These are phyloP conservation scores for Bruguiera hainesii DNA, from an alignment of 441 rosid species.

Conservation along the genomic window DNA sequence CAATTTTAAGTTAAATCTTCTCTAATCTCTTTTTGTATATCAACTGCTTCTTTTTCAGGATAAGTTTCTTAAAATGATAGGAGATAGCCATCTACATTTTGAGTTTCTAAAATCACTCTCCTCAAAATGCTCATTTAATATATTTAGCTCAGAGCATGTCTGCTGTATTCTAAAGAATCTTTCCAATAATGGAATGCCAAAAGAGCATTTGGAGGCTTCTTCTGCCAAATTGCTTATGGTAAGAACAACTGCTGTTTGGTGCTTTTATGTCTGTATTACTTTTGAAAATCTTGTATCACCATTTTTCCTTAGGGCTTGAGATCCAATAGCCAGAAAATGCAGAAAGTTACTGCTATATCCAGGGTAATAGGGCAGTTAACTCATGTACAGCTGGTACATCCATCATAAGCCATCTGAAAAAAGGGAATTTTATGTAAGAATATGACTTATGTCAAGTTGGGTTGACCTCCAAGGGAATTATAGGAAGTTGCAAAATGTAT, in stretches of 20 bases:
- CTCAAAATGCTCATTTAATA: slow-evolving; percentile 63
- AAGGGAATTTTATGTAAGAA: too few relatives aligned
- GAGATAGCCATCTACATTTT: slow-evolving; percentile 61
- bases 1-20: slow-evolving; percentile 5
- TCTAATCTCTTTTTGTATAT: slow-evolving; percentile 12
- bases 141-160: slow-evolving; percentile 75
- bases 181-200: slow-evolving; percentile 33
- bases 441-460: too few relatives aligned
- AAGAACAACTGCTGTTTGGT: slow-evolving; percentile 29
- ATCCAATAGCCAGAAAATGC: slow-evolving; percentile 7
- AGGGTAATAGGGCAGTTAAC: neutral
- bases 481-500: too few relatives aligned
- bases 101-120: slow-evolving; percentile 66
- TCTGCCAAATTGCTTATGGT: slow-evolving; percentile 76
- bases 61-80: slow-evolving; percentile 58
- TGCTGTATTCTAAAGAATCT: slow-evolving; percentile 55
- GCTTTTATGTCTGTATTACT: neutral
- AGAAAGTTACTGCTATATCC: neutral
- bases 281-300: neutral
- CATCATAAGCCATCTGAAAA: neutral
- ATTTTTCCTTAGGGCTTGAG: slow-evolving; percentile 14
- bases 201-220: slow-evolving; percentile 42
- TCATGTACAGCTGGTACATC: neutral
- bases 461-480: too few relatives aligned
- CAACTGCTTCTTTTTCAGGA: slow-evolving; percentile 48